Evolutionary conservation across 345 rosid species (phyloP).

Genomic region (Eucalyptus microcorys): DNA sequence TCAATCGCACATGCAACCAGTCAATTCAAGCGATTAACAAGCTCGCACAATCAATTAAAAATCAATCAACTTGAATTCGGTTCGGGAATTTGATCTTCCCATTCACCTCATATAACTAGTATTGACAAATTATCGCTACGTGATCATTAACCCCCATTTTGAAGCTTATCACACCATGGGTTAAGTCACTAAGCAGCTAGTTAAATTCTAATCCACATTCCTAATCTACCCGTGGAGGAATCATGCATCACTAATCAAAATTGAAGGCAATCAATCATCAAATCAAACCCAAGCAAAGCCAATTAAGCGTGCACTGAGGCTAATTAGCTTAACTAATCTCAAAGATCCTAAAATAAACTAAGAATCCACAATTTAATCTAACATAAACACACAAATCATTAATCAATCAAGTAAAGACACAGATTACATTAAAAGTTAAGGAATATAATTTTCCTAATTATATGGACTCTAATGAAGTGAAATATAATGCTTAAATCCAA

Average conservation of each 20-base stretch:
- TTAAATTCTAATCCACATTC: background rate
- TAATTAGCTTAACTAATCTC: background rate
- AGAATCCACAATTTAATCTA: too few species aligned
- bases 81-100: background rate
- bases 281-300: too few species aligned
- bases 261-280: background rate
- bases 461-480: too few species aligned
- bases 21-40: too few species aligned
- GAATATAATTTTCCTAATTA: too few species aligned
- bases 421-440: accelerated
- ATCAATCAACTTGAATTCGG: background rate
- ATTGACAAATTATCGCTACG: too few species aligned
- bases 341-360: too few species aligned
- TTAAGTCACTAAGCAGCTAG: background rate
- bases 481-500: too few species aligned
- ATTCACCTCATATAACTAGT: too few species aligned
- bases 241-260: background rate
- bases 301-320: background rate
- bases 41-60: background rate
- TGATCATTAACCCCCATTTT: background rate
- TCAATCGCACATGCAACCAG: background rate
- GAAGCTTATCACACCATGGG: background rate
- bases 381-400: too few species aligned
- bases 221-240: background rate
- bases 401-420: too few species aligned